phyloP scores from a whole-genome alignment of 441 rosid species.

The Eruca vesicaria region DNA sequence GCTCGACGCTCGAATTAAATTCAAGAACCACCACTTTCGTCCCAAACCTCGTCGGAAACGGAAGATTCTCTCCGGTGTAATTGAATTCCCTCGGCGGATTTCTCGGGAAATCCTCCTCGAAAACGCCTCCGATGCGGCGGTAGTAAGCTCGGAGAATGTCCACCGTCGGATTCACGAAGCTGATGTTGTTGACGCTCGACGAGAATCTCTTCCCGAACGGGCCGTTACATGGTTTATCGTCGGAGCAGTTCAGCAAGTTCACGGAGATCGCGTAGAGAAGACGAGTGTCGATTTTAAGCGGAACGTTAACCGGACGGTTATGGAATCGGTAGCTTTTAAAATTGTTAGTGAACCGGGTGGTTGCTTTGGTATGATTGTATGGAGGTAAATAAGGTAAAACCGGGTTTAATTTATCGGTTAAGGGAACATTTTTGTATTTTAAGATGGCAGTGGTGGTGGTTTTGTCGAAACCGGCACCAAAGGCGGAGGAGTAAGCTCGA shows the following conservation, averaged over 20 bases:
- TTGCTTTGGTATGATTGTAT: conserved; percentile 33
- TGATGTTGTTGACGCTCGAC: conserved; percentile 39
- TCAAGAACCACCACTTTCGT: conserved; percentile 41
- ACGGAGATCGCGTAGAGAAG: conserved; percentile 34
- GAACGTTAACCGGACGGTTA: conserved; percentile 33
- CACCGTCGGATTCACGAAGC: conserved; percentile 27
- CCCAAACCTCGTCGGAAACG: conserved; percentile 24
- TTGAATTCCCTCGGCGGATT: conserved; percentile 34
- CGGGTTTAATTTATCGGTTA: conserved; percentile 4
- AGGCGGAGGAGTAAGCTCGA: conserved; percentile 31
- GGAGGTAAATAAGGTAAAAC: conserved; percentile 31
- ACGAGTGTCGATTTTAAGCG: conserved; percentile 31
- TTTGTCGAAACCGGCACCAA: conserved; percentile 35
- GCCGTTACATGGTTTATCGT: conserved; percentile 6
- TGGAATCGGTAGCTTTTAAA: conserved; percentile 16
- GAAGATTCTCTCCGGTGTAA: conserved; percentile 37
- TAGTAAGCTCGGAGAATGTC: conserved; percentile 41
- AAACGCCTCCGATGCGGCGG: conserved; percentile 35
- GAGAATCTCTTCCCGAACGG: conserved; percentile 33
- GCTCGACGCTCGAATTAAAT: conserved; percentile 39
- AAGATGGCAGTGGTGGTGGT: conserved; percentile 40
- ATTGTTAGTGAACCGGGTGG: conserved; percentile 22
- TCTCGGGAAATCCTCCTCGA: conserved; percentile 36
- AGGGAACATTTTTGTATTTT: conserved; percentile 22
- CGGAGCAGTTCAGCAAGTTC: conserved; percentile 19